Evolutionary conservation across 768 basidiomycete species (phyloP).

Genomic region (Phylloporus arenicola): DNA sequence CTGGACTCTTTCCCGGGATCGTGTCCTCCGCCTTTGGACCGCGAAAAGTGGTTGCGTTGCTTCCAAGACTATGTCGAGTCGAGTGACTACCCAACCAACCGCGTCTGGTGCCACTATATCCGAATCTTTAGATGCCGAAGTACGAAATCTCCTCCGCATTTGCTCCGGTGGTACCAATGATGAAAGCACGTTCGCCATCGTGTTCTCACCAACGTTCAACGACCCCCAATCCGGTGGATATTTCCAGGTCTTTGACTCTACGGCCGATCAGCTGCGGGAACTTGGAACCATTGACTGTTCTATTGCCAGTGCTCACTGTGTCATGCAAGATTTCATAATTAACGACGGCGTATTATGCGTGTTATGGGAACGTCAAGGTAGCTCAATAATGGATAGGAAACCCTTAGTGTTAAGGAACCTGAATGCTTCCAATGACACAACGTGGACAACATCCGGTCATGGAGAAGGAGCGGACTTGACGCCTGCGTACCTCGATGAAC

Average conservation of each 20-base stretch:
- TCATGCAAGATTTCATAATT: conserved; percentile 76
- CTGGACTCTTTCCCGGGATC: conserved; percentile 86
- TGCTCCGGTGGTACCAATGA: conserved; percentile 45
- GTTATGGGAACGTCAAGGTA: conserved; percentile 79
- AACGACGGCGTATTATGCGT: conserved; percentile 50
- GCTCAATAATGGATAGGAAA: conserved; percentile 60
- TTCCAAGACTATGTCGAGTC: conserved; percentile 46
- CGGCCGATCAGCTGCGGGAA: conserved; percentile 55
- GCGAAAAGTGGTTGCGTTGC: conserved; percentile 68
- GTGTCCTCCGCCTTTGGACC: conserved; percentile 81
- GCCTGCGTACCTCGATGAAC: conserved; percentile 83
- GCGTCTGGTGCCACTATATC: conserved; percentile 31
- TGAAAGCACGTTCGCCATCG: conserved; percentile 58
- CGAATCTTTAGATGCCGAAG: conserved; percentile 54
- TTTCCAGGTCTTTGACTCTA: conserved; percentile 61
- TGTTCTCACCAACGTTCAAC: conserved; percentile 64
- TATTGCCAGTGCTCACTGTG: conserved; percentile 54
- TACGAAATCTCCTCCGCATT: conserved; percentile 60
- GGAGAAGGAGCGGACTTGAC: conserved; percentile 73
- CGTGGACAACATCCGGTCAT: conserved; percentile 56
- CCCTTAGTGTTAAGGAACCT: conserved; percentile 38
- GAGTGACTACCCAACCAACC: conserved; percentile 30
- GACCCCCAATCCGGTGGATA: conserved; percentile 68
- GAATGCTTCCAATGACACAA: conserved; percentile 24
- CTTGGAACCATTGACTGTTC: conserved; percentile 58